Base-by-base conservation (phyloP, 208 protist species). In the Wallacemonas sp. region DNA sequence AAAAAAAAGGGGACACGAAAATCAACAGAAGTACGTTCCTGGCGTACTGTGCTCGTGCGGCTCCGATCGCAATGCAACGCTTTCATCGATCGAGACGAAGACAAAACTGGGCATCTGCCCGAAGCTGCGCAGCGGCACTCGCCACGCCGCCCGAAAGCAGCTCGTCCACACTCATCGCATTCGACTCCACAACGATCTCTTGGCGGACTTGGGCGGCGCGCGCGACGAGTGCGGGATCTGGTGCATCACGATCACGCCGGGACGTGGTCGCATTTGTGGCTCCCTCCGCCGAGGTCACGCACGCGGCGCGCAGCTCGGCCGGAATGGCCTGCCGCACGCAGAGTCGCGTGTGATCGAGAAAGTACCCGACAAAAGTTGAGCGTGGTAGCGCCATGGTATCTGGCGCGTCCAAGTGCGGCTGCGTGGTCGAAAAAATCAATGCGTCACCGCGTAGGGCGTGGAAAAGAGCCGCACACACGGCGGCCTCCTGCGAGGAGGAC, bases 291-390 rank as follows among this genome's bases (percentile, higher is more conserved):
- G 49, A 17, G 2, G 72, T 69, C 68, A 77, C 51, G 19, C 64
- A 69, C 67, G 70, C 77, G 1, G 55, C 56, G 5, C 78, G 79
- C 49, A 93, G 66, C 65, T 90, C 81, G 2, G 70, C 55, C 9
- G 87, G 84, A 22, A 90, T 81, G 5, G 90, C 45, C 15, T 79
- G 61, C 5, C 87, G 83, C 36, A 90, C 24, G 12, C 78, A 72
- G 39, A 93, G 59, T 6, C 60, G 72, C 2, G 14, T 64, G 36
- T 72, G 53, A 15, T 58, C 56, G 6, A 77, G 22, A 38, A 80
- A 76, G 64, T 86, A 90, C 31, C 49, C 79, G 1, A 90, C 68
- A 64, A 85, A 85, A 34, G 55, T 66, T 26, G 73, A 68, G 28
- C 28, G 46, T 1, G 53, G 61, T 31, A 85, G 64, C n/a, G 79